These are phyloP conservation scores for Persicaria tinctoria DNA, from an alignment of 148 eudicot species.

Conservation along the genomic window DNA sequence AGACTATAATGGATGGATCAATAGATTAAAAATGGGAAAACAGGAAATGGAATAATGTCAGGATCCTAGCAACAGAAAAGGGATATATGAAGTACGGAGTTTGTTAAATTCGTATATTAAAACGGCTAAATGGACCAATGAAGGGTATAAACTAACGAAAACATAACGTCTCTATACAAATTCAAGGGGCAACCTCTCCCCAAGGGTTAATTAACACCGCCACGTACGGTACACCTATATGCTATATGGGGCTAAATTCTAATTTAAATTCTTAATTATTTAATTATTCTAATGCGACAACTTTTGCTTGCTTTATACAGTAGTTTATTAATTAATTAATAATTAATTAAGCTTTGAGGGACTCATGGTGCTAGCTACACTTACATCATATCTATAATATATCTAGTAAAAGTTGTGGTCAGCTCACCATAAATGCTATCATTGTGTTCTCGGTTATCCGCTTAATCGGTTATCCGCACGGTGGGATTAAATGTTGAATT, in stretches of 20 bases:
- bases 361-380: background rate
- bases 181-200: background rate
- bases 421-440: no score
- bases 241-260: background rate
- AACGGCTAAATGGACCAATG: background rate
- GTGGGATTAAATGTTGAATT: no score
- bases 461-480: no score
- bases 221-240: background rate
- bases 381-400: no score
- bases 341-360: background rate
- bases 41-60: background rate
- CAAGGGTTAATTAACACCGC: background rate
- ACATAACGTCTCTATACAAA: background rate
- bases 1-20: no score
- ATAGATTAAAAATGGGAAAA: background rate
- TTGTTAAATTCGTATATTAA: background rate
- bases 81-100: background rate
- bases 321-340: background rate
- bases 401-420: no score
- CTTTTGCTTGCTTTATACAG: background rate
- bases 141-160: background rate
- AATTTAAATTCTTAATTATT: background rate
- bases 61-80: background rate
- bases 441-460: no score
- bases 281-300: background rate